Percentiles rank a stretch among this genome's conserved stretches.
These are phyloP conservation scores for Gracilaria gracilis DNA, from an alignment of 23 red algal species.

Conservation along the genomic window DNA sequence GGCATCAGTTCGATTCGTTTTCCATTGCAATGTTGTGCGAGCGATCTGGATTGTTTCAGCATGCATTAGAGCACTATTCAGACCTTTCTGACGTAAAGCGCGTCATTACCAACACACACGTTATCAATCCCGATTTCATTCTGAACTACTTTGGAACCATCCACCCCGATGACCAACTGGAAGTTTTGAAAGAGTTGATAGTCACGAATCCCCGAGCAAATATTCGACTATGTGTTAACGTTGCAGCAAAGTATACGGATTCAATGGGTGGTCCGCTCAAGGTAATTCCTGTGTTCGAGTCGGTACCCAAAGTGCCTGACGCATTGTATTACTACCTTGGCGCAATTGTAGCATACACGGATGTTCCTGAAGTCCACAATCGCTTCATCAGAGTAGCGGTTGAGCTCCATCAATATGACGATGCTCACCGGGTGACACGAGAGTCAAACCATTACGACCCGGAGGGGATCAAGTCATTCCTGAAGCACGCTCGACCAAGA, in stretches of 20 bases:
- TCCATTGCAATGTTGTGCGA: constrained; percentile 93
- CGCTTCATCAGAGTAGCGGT: constrained; percentile 91
- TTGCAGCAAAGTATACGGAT: constrained; percentile 93
- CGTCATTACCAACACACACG: constrained; percentile 92
- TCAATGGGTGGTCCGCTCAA: constrained; percentile 80
- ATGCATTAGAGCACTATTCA: constrained; percentile 90
- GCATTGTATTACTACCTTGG: constrained; percentile 91
- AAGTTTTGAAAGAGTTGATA: constrained; percentile 92
- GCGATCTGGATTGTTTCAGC: constrained; percentile 90
- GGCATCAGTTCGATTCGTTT: constrained; percentile 89
- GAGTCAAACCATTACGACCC: constrained; percentile 92
- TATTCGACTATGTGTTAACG: constrained; percentile 82
- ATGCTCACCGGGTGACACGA: constrained; percentile 92
- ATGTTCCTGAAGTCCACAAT: constrained; percentile 86
- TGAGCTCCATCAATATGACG: constrained; percentile 80
- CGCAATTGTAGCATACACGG: constrained; percentile 72
- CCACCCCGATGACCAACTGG: constrained; percentile 81
- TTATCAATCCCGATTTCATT: constrained; percentile 92
- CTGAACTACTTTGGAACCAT: constrained; percentile 92
- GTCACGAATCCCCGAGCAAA: constrained; percentile 87
- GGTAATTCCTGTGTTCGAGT: constrained; percentile 89
- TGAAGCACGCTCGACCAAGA: constrained; percentile 82
- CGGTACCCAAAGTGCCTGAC: constrained; percentile 76
- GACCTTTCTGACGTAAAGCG: constrained; percentile 94
- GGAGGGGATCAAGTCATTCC: constrained; percentile 84